phyloP scores from a whole-genome alignment of 2,329 filamentous ascomycete genomes.

The Fusarium oxysporum region DNA sequence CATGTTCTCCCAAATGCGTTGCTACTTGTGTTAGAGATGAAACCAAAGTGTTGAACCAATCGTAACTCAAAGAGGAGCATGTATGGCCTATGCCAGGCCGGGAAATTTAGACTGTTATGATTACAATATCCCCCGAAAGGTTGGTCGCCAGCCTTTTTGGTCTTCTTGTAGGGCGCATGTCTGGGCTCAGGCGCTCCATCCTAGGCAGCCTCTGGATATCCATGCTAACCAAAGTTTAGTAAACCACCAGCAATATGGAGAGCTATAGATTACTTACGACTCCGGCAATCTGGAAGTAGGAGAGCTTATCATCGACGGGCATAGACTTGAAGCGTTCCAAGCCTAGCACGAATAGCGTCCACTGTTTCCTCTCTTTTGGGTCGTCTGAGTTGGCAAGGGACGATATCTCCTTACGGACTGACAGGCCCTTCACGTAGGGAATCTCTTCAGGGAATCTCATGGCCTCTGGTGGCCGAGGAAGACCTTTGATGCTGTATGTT shows the following conservation, averaged over 20 bases:
- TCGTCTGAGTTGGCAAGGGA: not conserved
- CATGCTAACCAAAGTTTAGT: not conserved
- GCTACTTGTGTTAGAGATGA: conserved; percentile 1
- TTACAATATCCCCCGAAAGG: conserved; percentile 21
- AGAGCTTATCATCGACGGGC: not conserved
- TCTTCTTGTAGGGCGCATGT: not conserved
- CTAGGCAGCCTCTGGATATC: conserved; percentile 18
- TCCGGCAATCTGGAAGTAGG: conserved; percentile 22
- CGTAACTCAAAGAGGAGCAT: conserved; percentile 8
- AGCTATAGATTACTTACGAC: not conserved
- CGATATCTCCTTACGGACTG: conserved; percentile 7
- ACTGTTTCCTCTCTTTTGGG: not conserved
- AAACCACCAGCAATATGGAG: no score
- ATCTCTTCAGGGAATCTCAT: not conserved
- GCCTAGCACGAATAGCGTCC: conserved; percentile 16
- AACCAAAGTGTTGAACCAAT: no score
- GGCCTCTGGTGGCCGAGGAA: not conserved
- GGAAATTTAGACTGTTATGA: conserved; percentile 26
- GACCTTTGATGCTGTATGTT: conserved; percentile 14
- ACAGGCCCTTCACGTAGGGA: not conserved
- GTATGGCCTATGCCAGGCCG: conserved; percentile 23
- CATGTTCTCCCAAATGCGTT: conserved; percentile 12
- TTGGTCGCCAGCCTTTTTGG: not conserved
- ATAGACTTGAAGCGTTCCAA: conserved; percentile 12
- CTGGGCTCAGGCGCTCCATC: not conserved